Percentiles rank a stretch among this genome's conserved stretches.
Conservation (phyloP, 768 basidiomycete genomes). For the Hemileccinum impolitum region DNA sequence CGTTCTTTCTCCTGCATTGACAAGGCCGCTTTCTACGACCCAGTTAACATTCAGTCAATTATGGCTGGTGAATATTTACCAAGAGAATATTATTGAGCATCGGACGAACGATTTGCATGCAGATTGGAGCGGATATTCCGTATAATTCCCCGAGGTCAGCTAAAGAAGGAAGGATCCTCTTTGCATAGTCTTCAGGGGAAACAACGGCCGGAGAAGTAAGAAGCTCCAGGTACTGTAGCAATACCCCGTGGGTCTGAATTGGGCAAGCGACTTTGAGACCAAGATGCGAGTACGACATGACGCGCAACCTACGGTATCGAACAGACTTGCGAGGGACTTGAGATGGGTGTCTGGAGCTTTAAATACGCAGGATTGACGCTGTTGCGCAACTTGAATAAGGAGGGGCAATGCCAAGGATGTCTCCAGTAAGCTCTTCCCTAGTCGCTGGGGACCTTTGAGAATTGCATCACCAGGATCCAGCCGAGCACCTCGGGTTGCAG, state of each 20-base stretch:
- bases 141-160: conserved; percentile 70
- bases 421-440: conserved; percentile 64
- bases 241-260: conserved; percentile 80
- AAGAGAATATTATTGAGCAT: conserved; percentile 62
- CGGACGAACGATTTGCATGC: conserved; percentile 93
- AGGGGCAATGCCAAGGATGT: conserved; percentile 80
- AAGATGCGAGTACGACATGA: conserved; percentile 12
- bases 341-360: conserved; percentile 70
- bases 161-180: conserved; percentile 70
- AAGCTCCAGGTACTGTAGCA: conserved; percentile 90
- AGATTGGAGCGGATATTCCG: conserved; percentile 79
- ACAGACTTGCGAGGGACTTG: conserved; percentile 83
- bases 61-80: conserved; percentile 33
- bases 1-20: conserved; percentile 67
- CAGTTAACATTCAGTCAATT: conserved; percentile 6
- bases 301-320: conserved; percentile 71
- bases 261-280: conserved; percentile 20
- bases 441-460: conserved; percentile 62
- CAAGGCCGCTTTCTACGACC: conserved; percentile 53
- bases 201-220: conserved; percentile 72
- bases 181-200: conserved; percentile 67
- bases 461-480: conserved; percentile 62
- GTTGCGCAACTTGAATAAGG: conserved; percentile 88
- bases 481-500: conserved; percentile 67
- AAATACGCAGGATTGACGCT: conserved; percentile 82